A percentile compares a stretch with the other conserved stretches of the same genome.
These are phyloP conservation scores for Colletotrichum musicola DNA, from an alignment of 2,329 filamentous ascomycete genomes.

Conservation along the genomic window DNA sequence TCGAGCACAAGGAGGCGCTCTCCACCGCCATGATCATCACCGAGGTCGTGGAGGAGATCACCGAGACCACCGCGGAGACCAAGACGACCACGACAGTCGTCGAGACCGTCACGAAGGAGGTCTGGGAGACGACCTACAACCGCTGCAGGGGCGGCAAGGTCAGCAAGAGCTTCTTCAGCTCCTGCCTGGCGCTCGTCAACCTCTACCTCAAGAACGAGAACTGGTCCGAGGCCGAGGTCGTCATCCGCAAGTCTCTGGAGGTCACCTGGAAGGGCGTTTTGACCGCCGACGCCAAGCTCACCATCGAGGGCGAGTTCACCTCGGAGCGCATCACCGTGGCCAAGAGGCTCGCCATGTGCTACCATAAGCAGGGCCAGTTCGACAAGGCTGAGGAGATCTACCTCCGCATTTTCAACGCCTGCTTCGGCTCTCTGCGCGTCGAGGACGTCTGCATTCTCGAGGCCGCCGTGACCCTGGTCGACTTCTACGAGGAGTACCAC, in stretches of 20 bases:
- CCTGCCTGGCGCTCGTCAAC: constrained; percentile 50
- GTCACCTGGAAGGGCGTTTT: constrained; percentile 55
- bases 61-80: constrained; percentile 48
- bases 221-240: constrained; percentile 51
- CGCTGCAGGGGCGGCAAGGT: constrained; percentile 51
- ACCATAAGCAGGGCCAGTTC: constrained; percentile 50
- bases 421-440: constrained; percentile 46
- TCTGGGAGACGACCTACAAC: constrained; percentile 51
- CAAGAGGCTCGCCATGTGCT: constrained; percentile 50
- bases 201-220: constrained; percentile 47
- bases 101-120: constrained; percentile 50
- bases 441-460: constrained; percentile 48
- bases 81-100: constrained; percentile 51
- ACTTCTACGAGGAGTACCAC: constrained; percentile 47
- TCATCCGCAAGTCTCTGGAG: constrained; percentile 52
- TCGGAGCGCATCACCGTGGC: constrained; percentile 50
- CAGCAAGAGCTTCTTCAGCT: constrained; percentile 50
- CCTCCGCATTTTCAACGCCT: constrained; percentile 52
- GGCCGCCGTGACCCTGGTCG: constrained; percentile 46
- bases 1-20: constrained; percentile 49
- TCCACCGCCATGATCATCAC: constrained; percentile 52
- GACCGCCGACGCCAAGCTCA: constrained; percentile 46
- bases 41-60: constrained; percentile 55
- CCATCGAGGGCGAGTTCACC: constrained; percentile 47
- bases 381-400: constrained; percentile 54